phyloP scores from a whole-genome alignment of 1,284 basidiomycete genomes.

The Waitea zeae region DNA sequence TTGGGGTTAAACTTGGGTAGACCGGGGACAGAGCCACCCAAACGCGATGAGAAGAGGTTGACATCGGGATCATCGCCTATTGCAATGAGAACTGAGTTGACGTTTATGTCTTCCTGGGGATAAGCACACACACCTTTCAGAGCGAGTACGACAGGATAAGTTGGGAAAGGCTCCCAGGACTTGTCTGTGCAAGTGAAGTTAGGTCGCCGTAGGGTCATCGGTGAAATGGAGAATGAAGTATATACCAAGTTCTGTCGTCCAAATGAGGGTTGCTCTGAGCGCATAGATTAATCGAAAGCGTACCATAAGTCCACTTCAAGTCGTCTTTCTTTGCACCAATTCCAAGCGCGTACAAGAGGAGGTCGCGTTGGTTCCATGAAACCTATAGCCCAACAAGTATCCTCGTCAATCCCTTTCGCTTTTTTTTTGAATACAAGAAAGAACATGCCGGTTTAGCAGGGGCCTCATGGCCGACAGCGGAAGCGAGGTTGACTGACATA shows the following conservation, averaged over 20 bases:
- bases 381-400: slow-evolving; percentile 23
- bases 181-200: slow-evolving; percentile 17
- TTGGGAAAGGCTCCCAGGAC: slow-evolving; percentile 33
- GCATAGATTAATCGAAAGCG: slow-evolving; percentile 6
- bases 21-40: slow-evolving; percentile 31
- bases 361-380: slow-evolving; percentile 53
- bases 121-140: too few species aligned
- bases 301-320: slow-evolving; percentile 43
- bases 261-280: neutral
- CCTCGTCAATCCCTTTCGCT: too few species aligned
- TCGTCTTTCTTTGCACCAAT: slow-evolving; percentile 57
- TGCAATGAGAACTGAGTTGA: too few species aligned
- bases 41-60: slow-evolving; percentile 39
- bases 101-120: too few species aligned
- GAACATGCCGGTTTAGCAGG: too few species aligned
- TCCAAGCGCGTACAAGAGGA: slow-evolving; percentile 48
- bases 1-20: slow-evolving; percentile 50
- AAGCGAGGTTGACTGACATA: too few species aligned
- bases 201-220: neutral
- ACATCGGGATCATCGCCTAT: slow-evolving; percentile 47
- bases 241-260: slow-evolving; percentile 12
- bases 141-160: slow-evolving; percentile 31
- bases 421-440: too few species aligned
- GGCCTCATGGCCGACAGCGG: too few species aligned
- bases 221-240: slow-evolving; percentile 3